Evolutionary conservation across 306 rosid species (phyloP).

Genomic region (Pterocarpus santalinus): DNA sequence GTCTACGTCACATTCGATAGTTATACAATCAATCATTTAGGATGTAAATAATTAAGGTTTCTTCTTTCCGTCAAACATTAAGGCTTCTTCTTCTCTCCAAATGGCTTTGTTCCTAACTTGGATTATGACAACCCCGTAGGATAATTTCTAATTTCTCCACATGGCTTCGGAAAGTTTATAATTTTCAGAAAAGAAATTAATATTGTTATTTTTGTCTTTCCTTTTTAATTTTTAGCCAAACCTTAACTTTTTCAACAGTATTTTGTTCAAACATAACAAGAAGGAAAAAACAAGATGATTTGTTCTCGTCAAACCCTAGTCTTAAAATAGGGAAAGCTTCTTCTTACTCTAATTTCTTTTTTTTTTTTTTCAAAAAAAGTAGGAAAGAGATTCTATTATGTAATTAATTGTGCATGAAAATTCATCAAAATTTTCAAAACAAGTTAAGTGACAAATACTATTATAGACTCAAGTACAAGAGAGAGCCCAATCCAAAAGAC

Average conservation of each 20-base stretch:
- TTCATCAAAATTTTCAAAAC: background rate
- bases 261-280: conserved; percentile 27
- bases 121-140: conserved; percentile 22
- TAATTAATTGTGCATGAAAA: background rate
- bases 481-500: no score
- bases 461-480: no score
- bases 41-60: background rate
- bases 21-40: no score
- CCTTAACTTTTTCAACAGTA: background rate
- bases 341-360: no score
- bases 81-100: conserved; percentile 41
- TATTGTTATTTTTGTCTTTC: conserved; percentile 28
- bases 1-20: background rate
- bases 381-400: background rate
- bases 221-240: conserved; percentile 6
- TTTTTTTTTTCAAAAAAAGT: no score
- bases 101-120: conserved; percentile 43
- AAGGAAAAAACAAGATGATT: background rate
- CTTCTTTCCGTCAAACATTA: background rate
- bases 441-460: background rate
- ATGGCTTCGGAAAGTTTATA: background rate
- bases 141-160: conserved; percentile 4
- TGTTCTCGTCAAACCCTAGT: background rate
- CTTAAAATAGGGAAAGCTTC: background rate
- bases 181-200: background rate